phyloP scores from a whole-genome alignment of 805 yeast species.

The Yamadazyma sp. region DNA sequence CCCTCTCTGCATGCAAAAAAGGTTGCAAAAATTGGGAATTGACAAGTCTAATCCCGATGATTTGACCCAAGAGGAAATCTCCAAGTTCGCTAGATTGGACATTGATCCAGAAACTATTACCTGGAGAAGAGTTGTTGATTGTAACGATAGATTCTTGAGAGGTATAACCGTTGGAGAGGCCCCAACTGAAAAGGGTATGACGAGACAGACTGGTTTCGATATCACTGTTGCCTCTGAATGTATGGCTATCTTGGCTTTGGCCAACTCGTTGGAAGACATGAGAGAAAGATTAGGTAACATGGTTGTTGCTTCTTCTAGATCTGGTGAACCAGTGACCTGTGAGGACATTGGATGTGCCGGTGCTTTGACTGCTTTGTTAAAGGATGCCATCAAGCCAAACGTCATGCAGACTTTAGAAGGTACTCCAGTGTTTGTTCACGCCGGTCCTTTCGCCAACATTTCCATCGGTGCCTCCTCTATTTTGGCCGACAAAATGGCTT shows the following conservation, averaged over 20 bases:
- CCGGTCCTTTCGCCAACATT: slow-evolving; percentile 87
- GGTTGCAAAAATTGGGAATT: slow-evolving; percentile 69
- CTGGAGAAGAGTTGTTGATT: slow-evolving; percentile 82
- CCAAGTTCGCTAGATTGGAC: slow-evolving; percentile 65
- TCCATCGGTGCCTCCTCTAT: slow-evolving; percentile 86
- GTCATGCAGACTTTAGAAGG: slow-evolving; percentile 88
- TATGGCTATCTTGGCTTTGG: slow-evolving; percentile 81
- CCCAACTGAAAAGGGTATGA: slow-evolving; percentile 62
- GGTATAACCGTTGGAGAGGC: slow-evolving; percentile 80
- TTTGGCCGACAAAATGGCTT: slow-evolving; percentile 78
- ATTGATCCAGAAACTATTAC: slow-evolving; percentile 79
- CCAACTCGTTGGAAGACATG: slow-evolving; percentile 68
- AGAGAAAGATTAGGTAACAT: slow-evolving; percentile 73
- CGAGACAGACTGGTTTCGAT: slow-evolving; percentile 76
- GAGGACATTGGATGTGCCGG: slow-evolving; percentile 87
- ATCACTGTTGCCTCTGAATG: slow-evolving; percentile 83
- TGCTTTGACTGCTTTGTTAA: slow-evolving; percentile 76
- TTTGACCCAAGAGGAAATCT: slow-evolving; percentile 66
- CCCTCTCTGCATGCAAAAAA: slow-evolving; percentile 63
- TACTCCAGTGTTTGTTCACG: slow-evolving; percentile 83
- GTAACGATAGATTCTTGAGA: slow-evolving; percentile 77
- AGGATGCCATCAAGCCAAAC: slow-evolving; percentile 82
- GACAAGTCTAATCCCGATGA: slow-evolving; percentile 69
- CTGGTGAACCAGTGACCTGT: slow-evolving; percentile 75
- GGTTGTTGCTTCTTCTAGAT: slow-evolving; percentile 67